phyloP scores from a whole-genome alignment of 768 basidiomycete species.

The Boletus edulis region DNA sequence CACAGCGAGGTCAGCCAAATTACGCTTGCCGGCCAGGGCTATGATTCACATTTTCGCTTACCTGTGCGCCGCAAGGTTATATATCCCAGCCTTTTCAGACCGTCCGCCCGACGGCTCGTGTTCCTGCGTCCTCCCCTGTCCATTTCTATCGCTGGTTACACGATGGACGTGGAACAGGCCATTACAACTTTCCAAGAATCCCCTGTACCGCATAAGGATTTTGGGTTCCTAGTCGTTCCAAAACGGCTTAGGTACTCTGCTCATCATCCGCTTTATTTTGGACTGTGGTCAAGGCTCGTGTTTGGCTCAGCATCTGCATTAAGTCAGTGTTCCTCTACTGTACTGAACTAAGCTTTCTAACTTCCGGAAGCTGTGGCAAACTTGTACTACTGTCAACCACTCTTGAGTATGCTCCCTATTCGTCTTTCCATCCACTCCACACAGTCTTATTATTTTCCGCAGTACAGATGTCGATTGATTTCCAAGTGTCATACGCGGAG shows the following conservation, averaged over 20 bases:
- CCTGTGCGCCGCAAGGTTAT: constrained; percentile 5
- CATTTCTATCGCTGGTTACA: constrained; percentile 2
- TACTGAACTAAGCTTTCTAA: neutral
- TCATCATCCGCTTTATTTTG: constrained; percentile 9
- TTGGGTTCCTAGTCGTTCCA: constrained; percentile 10
- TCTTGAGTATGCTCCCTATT: constrained; percentile 51
- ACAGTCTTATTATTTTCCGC: neutral
- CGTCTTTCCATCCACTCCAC: neutral
- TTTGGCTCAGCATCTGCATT: constrained; percentile 18
- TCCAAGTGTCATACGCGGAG: constrained; percentile 30
- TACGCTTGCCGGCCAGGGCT: constrained; percentile 7
- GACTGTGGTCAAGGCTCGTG: constrained; percentile 11
- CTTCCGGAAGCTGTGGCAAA: constrained; percentile 47
- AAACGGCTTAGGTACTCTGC: constrained; percentile 14
- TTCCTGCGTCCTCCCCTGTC: neutral
- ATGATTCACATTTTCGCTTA: constrained; percentile 13
- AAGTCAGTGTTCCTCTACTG: constrained; percentile 9
- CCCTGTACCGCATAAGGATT: constrained; percentile 6
- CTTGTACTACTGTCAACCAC: constrained; percentile 78
- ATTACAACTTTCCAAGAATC: neutral
- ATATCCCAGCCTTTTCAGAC: constrained; percentile 7
- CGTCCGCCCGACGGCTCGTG: neutral
- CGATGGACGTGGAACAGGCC: constrained; percentile 18
- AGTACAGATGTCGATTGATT: constrained; percentile 37
- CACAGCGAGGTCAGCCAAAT: neutral